phyloP scores from a whole-genome alignment of 371 early-diverging fungal species.

The Blakeslea trispora region DNA sequence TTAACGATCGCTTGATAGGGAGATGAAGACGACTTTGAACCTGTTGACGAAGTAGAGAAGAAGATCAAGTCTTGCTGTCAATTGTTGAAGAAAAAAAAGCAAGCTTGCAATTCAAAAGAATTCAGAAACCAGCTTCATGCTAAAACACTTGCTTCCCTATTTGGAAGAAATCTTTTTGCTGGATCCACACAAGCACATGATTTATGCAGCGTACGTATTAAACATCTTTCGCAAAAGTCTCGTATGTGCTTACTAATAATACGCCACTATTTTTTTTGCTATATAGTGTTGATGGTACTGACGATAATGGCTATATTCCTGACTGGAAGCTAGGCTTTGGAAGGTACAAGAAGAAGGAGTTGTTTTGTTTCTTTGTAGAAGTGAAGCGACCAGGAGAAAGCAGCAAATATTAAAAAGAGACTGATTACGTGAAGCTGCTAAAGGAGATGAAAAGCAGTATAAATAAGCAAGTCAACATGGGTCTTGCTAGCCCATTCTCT shows the following conservation, averaged over 20 bases:
- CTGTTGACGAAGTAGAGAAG: background rate
- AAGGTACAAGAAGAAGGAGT: background rate
- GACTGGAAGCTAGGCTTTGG: background rate
- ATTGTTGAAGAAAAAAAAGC: too few relatives aligned
- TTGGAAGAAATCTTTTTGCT: background rate
- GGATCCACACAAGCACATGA: background rate
- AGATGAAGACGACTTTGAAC: background rate
- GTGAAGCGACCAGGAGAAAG: background rate
- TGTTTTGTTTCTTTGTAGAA: too few relatives aligned
- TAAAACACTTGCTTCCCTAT: background rate
- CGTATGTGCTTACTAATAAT: background rate
- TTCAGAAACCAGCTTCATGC: slow-evolving; percentile 2
- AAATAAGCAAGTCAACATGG: background rate
- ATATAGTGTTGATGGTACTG: background rate
- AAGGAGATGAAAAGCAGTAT: slow-evolving; percentile 3
- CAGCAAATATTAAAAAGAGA: slow-evolving; percentile 3
- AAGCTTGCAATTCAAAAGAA: background rate
- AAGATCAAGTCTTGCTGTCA: background rate
- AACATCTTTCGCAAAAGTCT: background rate
- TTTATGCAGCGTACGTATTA: background rate
- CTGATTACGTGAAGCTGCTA: slow-evolving; percentile 1
- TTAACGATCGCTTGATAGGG: background rate
- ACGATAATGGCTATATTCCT: background rate
- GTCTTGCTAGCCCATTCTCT: background rate
- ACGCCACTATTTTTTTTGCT: too few relatives aligned